A percentile compares a stretch with the other conserved stretches of the same genome.
Evolutionary conservation across 345 rosid genomes (phyloP).

Genomic region (Boechera retrofracta): DNA sequence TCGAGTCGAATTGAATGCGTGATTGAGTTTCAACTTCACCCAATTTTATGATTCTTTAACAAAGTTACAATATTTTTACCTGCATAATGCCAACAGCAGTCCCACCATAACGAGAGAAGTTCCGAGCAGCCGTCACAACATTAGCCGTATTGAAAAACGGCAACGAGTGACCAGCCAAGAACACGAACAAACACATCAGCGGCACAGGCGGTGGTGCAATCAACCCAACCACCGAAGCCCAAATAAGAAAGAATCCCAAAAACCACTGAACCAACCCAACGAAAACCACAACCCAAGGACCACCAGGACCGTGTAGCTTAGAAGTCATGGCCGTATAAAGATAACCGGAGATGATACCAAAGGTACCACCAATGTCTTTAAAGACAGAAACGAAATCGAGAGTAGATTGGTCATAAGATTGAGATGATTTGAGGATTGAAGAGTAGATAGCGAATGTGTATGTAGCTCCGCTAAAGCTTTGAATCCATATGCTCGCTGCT

Average conservation of each 20-base stretch:
- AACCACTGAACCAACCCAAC: constrained; percentile 75
- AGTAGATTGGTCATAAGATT: constrained; percentile 83
- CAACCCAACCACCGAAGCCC: constrained; percentile 84
- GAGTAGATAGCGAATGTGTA: constrained; percentile 91
- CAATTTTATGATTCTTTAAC: not conserved
- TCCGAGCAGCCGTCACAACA: constrained; percentile 76
- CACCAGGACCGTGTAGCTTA: constrained; percentile 37
- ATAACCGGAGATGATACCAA: constrained; percentile 75
- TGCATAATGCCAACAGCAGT: constrained; percentile 89
- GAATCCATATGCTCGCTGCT: constrained; percentile 92
- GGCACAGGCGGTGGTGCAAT: constrained; percentile 66
- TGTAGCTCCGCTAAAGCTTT: constrained; percentile 73
- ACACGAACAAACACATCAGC: constrained; percentile 74
- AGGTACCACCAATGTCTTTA: constrained; percentile 92
- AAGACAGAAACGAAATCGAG: constrained; percentile 94
- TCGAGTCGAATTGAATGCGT: not conserved
- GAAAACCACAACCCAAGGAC: constrained; percentile 80
- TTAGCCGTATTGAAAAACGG: constrained; percentile 77
- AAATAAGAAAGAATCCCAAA: constrained; percentile 73
- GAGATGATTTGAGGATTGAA: constrained; percentile 74
- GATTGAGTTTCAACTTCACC: constrained; percentile 2
- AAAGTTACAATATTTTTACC: constrained; percentile 48
- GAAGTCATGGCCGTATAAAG: constrained; percentile 67
- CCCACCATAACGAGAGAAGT: constrained; percentile 71
- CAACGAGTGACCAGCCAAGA: constrained; percentile 73